phyloP scores from a whole-genome alignment of 108 stramenopile genomes.

The Pseudonitzschia multiseries region DNA sequence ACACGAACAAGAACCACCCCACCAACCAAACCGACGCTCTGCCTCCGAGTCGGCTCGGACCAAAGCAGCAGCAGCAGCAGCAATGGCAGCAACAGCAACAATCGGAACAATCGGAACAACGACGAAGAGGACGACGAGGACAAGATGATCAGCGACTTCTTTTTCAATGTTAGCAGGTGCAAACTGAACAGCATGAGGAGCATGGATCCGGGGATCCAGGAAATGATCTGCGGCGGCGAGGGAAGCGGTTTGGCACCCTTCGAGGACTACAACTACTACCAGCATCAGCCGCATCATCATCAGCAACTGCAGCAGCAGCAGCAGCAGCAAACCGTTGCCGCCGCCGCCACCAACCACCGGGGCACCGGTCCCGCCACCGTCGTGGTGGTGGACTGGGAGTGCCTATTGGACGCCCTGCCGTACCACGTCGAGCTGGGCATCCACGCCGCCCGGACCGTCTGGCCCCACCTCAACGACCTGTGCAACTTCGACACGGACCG shows the following conservation, averaged over 20 bases:
- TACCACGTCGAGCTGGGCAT: conserved; percentile 12
- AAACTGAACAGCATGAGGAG: background rate
- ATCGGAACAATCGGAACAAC: no score
- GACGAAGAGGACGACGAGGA: background rate
- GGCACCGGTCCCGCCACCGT: no score
- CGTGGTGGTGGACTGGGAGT: conserved; percentile 13
- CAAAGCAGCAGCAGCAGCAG: background rate
- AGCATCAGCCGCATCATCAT: background rate
- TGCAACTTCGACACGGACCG: conserved; percentile 15
- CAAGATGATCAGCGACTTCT: background rate
- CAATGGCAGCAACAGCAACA: no score
- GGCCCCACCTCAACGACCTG: conserved; percentile 10
- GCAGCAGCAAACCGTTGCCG: no score
- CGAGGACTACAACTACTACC: background rate
- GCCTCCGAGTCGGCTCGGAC: background rate
- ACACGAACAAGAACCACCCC: no score
- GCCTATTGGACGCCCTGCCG: conserved; percentile 4
- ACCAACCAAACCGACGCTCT: background rate
- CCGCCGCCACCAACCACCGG: no score
- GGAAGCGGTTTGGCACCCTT: background rate
- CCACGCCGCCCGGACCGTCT: background rate
- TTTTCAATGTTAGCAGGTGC: background rate
- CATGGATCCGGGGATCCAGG: background rate
- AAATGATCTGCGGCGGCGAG: background rate
- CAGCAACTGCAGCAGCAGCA: no score